These are phyloP conservation scores for Nicotiana noctiflora DNA, from an alignment of 257 asterid species.

Conservation along the genomic window DNA sequence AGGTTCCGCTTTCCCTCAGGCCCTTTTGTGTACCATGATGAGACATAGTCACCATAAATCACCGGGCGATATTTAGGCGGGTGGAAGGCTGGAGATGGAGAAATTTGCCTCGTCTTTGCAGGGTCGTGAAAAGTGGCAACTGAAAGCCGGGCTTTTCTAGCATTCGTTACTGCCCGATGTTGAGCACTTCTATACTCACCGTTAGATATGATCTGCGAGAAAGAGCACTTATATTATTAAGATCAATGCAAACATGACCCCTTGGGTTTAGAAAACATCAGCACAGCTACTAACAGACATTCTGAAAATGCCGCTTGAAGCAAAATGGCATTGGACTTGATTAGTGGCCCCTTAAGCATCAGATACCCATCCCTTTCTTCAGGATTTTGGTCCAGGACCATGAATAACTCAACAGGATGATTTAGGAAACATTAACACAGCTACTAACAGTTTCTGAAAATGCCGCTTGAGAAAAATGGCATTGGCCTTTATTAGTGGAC, in stretches of 20 bases:
- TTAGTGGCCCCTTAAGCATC: neutral
- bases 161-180: conserved; percentile 78
- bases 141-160: conserved; percentile 58
- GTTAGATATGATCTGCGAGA: conserved; percentile 61
- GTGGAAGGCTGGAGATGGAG: conserved; percentile 51
- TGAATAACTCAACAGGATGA: neutral
- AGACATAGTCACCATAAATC: conserved; percentile 61
- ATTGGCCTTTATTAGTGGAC: neutral
- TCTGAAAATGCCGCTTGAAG: neutral
- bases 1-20: conserved; percentile 80
- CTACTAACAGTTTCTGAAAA: neutral
- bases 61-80: conserved; percentile 61
- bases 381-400: neutral
- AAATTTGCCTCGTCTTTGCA: conserved; percentile 43
- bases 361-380: neutral
- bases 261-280: neutral
- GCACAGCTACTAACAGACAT: no score
- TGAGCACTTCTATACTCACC: conserved; percentile 69
- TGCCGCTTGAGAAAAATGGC: neutral
- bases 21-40: conserved; percentile 86
- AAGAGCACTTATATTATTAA: neutral
- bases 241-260: neutral
- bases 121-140: conserved; percentile 94
- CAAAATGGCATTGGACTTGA: neutral
- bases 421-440: neutral